Evolutionary conservation across 169 alveolate genomes (phyloP), one percentile per base, ranked within the genome.

Genomic region (Plasmodium inui): DNA sequence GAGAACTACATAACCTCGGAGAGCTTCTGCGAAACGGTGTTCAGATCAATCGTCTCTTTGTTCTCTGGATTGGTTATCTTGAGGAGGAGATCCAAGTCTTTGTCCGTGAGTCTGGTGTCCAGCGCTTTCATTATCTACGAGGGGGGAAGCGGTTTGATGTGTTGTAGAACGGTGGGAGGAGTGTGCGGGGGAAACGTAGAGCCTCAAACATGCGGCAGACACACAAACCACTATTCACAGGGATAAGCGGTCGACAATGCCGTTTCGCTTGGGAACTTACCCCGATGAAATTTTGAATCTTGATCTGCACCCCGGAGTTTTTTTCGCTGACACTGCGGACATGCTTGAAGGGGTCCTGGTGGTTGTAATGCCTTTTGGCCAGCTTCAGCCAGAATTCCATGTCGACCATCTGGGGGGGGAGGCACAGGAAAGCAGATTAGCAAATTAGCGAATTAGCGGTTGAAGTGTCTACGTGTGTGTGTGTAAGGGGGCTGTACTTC

Each of bases 101-200:
- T 85, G 17, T 85, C 93, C 17, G 93, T 72, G 67, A 85, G 44
- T 73, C 85, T 85, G 17, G 93, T 85, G 39, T 85, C 93, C 34
- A 85, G 67, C 7, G 93, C 93, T 14, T 73, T 85, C 93, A 85
- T 85, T 30, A 85, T 67, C 93, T 85, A 1, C 22, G 30, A 30
- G 28, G 30, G n/a, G n/a, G 12, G 10, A 19, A 10, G 61, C 12
- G 37, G 6, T 14, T 30, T 30, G 6, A 26, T 19, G 10, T 61
- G 14, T 19, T 26, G 74, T 61, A 61, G 37, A 19, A 10, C n/a
- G 28, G 74, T 61, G 74, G 17, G 5, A 12, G 34, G 0, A n/a
- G 37, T 0, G 14, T 61, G 22, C 2, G 74, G 3, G 14, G 14
- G 74, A 3, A 46, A 10, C 5, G 57, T 12, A 3, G n/a, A 9